phyloP scores from a whole-genome alignment of 1,139 yeast species.

The Scheffersomyces quercinus region DNA sequence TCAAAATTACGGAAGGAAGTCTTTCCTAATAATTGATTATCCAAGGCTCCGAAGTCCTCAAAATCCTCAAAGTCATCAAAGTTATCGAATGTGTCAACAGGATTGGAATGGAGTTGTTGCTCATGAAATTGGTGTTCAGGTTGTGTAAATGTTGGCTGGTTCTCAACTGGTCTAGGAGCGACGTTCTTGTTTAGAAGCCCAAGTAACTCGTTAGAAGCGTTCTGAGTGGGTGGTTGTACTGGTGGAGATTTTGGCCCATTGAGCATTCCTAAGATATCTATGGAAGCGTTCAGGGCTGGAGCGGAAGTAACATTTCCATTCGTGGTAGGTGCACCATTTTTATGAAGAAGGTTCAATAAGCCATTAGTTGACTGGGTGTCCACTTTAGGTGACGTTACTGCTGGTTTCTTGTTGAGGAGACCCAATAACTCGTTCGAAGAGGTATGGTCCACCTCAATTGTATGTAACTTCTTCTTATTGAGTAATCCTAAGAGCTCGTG shows the following conservation, averaged over 20 bases:
- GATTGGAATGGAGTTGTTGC: conserved; percentile 1
- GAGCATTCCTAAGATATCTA: too few species aligned
- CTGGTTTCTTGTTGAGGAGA: conserved; percentile 1
- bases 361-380: too few species aligned
- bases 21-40: conserved; percentile 16
- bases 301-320: too few species aligned
- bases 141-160: too few species aligned
- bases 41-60: conserved; percentile 29
- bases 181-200: too few species aligned
- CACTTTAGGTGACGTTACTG: background rate
- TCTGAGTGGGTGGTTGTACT: too few species aligned
- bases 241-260: too few species aligned
- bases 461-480: conserved; percentile 6
- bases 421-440: conserved; percentile 5
- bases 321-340: too few species aligned
- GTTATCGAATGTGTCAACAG: conserved; percentile 14
- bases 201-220: too few species aligned
- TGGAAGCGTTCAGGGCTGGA: too few species aligned
- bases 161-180: too few species aligned
- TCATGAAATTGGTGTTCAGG: conserved; percentile 10
- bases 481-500: conserved; percentile 6
- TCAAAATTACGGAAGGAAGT: conserved; percentile 25
- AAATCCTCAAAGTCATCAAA: conserved; percentile 42
- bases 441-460: background rate
- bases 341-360: too few species aligned